Base-by-base conservation (phyloP, 805 yeast species). In the Candida ovalis region DNA sequence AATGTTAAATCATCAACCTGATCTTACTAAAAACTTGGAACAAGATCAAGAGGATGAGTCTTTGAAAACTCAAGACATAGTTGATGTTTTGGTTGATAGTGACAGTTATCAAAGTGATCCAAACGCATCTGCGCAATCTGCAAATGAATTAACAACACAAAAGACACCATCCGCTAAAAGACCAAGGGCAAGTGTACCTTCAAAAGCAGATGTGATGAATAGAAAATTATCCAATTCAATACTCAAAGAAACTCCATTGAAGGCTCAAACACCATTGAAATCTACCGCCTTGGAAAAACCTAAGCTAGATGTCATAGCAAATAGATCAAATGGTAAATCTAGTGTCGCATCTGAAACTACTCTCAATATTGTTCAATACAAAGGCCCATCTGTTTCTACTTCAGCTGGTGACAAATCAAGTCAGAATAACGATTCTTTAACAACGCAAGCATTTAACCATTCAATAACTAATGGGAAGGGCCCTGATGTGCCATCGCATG, bases 1-100 rank as follows among this genome's bases (percentile, higher is more conserved):
- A 8, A 68, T 68, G 72, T 53, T 68, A 17, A 48, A 50, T 12
- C 55, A 57, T 5, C 68, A 62, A 44, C 72, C 72, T 1, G 66
- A 68, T 44, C 51, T 68, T n/a, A 67, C 72, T 3, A 66, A 64
- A 37, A 47, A 51, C 25, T 51, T 44, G n/a, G 61, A 54, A 35
- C 22, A 8, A 12, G 58, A 56, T 17, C 52, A 46, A 5, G 59
- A 46, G 8, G 55, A 47, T 15, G 38, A 35, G 19, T 17, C 33
- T n/a, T 51, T 47, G n/a, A 43, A 45, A 9, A 40, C 46, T 19
- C 39, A 30, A n/a, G 28, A 42, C 33, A 9, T 8, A 3, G 44
- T 45, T 17, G 62, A 58, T 17, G 44, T 42, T 9, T 45, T 51
- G 2, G 39, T 49, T 21, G 57, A 50, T 18, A 52, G 53, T 23